Conservation (phyloP, 140 eudicot genomes). For the Erigeron philadelphicus region DNA sequence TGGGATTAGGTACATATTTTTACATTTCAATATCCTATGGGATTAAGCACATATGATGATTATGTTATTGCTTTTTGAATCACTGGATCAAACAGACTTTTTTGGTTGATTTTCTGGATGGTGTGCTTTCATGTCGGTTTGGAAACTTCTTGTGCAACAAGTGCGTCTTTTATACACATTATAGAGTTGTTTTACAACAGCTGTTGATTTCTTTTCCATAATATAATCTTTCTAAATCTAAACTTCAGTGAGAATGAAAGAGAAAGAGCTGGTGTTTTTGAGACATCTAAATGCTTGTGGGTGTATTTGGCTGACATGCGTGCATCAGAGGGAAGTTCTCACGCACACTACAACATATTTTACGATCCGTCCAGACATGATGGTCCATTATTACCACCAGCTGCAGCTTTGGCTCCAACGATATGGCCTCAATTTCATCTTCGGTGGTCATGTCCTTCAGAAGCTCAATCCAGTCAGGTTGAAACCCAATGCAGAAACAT, state of each 20-base stretch:
- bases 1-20: constrained; percentile 6
- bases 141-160: constrained; percentile 94
- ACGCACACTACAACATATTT: constrained; percentile 68
- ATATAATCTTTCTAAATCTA: constrained; percentile 21
- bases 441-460: constrained; percentile 91
- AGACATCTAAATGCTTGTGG: constrained; percentile 80
- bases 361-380: constrained; percentile 64
- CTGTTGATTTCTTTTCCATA: not conserved
- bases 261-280: constrained; percentile 66
- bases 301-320: constrained; percentile 65
- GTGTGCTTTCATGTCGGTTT: constrained; percentile 87
- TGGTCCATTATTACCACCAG: constrained; percentile 84
- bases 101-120: constrained; percentile 81
- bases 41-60: constrained; percentile 3
- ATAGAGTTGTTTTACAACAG: not conserved
- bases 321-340: constrained; percentile 61
- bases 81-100: constrained; percentile 49
- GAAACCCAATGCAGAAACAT: constrained; percentile 72
- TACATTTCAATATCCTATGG: not conserved
- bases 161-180: constrained; percentile 28
- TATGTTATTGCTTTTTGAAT: constrained; percentile 1
- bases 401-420: constrained; percentile 98
- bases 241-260: constrained; percentile 85
- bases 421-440: constrained; percentile 98
- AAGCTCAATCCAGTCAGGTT: constrained; percentile 72